phyloP scores from a whole-genome alignment of 2,329 filamentous ascomycete species.

The Penicillium sp. region DNA sequence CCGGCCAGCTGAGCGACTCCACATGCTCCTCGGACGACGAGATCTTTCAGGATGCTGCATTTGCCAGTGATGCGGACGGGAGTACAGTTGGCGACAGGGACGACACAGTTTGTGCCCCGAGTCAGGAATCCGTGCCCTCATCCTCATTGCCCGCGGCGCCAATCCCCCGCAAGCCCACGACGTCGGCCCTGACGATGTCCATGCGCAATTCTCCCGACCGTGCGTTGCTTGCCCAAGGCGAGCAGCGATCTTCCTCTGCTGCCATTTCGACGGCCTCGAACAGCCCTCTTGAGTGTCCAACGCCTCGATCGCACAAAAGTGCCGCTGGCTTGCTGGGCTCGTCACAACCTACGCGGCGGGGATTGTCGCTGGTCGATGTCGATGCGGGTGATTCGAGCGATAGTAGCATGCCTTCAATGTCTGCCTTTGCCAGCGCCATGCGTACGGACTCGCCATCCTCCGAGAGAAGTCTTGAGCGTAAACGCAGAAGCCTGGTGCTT shows the following conservation, averaged over 20 bases:
- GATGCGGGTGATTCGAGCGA: conserved; percentile 79
- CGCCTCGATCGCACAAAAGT: conserved; percentile 74
- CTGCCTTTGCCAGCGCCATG: conserved; percentile 62
- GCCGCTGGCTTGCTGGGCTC: conserved; percentile 53
- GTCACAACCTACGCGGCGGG: conserved; percentile 59
- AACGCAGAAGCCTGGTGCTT: conserved; percentile 79
- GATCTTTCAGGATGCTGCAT: conserved; percentile 35
- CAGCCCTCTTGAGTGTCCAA: conserved; percentile 85
- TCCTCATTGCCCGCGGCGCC: conserved; percentile 8
- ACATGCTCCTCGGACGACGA: conserved; percentile 55
- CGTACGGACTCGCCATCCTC: conserved; percentile 87
- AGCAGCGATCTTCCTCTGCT: conserved; percentile 51
- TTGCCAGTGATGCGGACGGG: conserved; percentile 6
- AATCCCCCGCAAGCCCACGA: conserved; percentile 17
- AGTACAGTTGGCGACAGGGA: conserved; percentile 8
- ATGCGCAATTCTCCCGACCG: conserved; percentile 51
- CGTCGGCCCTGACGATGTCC: conserved; percentile 52
- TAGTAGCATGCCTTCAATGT: conserved; percentile 72
- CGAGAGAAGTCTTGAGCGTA: conserved; percentile 77
- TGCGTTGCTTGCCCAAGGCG: conserved; percentile 39
- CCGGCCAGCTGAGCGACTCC: conserved; percentile 77
- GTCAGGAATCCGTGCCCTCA: conserved; percentile 9
- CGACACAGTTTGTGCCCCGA: conserved; percentile 4
- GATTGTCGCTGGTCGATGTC: conserved; percentile 74
- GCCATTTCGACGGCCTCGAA: conserved; percentile 75